Evolutionary conservation across 164 flowering plant genomes (phyloP).

Genomic region (Tetrastigma voinierianum): DNA sequence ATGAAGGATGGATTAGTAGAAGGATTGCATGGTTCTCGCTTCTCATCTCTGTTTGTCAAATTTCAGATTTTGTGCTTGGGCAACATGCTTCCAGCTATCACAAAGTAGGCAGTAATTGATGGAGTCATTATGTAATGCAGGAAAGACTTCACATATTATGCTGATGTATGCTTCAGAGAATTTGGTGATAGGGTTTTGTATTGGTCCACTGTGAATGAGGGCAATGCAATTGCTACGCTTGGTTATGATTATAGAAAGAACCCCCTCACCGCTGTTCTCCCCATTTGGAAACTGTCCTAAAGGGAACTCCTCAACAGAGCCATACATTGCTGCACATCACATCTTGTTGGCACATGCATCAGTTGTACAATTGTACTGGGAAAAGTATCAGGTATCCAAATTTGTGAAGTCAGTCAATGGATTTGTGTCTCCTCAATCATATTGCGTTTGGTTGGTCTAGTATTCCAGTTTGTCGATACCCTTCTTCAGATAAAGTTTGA

Average conservation of each 20-base stretch:
- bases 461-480: too few species aligned
- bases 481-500: too few species aligned
- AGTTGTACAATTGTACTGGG: constrained; percentile 4
- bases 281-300: constrained; percentile 5
- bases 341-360: constrained; percentile 13
- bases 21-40: too few species aligned
- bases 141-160: constrained; percentile 9
- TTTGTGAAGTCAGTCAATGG: too few species aligned
- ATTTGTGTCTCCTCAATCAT: too few species aligned
- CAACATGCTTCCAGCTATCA: too few species aligned
- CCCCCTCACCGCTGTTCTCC: constrained; percentile 10
- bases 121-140: not conserved
- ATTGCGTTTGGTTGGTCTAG: too few species aligned
- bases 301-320: constrained; percentile 9
- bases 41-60: too few species aligned
- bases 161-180: constrained; percentile 1
- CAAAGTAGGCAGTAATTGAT: too few species aligned
- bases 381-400: constrained; percentile 10
- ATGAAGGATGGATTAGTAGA: not conserved
- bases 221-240: not conserved
- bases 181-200: constrained; percentile 11
- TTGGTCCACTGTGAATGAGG: constrained; percentile 16
- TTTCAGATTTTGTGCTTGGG: too few species aligned
- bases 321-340: constrained; percentile 10
- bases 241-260: not conserved